Evolutionary conservation across 2,329 filamentous ascomycete genomes (phyloP).

Genomic region (Phyllosticta citribraziliensis): DNA sequence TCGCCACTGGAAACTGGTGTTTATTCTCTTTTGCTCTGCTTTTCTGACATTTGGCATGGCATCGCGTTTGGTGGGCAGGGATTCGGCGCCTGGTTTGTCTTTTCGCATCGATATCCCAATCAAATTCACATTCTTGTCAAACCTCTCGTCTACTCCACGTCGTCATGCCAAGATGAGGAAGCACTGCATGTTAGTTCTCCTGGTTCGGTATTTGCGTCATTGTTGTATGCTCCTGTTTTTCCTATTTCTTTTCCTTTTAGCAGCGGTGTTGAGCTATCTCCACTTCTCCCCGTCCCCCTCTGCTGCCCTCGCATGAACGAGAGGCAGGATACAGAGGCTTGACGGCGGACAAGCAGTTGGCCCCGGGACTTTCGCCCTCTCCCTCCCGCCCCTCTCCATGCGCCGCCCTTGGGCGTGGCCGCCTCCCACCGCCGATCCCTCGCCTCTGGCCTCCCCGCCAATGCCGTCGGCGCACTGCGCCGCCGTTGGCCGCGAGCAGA

Average conservation of each 20-base stretch:
- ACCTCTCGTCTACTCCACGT: not conserved
- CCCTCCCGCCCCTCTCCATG: conserved; percentile 36
- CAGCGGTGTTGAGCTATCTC: conserved; percentile 18
- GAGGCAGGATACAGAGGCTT: not conserved
- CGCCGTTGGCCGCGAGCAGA: conserved; percentile 26
- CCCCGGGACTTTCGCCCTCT: conserved; percentile 21
- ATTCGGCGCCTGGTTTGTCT: not conserved
- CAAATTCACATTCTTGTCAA: not conserved
- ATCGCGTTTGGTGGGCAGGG: not conserved
- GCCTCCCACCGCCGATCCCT: conserved; percentile 21
- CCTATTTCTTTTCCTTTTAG: conserved; percentile 23
- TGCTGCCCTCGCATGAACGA: conserved; percentile 4
- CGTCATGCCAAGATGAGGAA: not conserved
- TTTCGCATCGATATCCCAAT: not conserved
- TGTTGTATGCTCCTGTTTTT: conserved; percentile 29
- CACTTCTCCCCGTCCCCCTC: conserved; percentile 13
- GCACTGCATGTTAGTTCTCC: not conserved
- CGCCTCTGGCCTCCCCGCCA: conserved; percentile 26
- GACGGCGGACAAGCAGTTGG: conserved; percentile 8
- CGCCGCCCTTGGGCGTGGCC: conserved; percentile 14
- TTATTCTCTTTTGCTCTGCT: conserved; percentile 21
- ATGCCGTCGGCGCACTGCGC: not conserved
- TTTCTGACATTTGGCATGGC: conserved; percentile 4
- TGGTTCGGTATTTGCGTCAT: conserved; percentile 25
- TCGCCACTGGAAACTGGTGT: conserved; percentile 28